Percentiles rank a stretch among this genome's conserved stretches.
phyloP scores from a whole-genome alignment of 148 eudicot species.

The Diospyros lotus region DNA sequence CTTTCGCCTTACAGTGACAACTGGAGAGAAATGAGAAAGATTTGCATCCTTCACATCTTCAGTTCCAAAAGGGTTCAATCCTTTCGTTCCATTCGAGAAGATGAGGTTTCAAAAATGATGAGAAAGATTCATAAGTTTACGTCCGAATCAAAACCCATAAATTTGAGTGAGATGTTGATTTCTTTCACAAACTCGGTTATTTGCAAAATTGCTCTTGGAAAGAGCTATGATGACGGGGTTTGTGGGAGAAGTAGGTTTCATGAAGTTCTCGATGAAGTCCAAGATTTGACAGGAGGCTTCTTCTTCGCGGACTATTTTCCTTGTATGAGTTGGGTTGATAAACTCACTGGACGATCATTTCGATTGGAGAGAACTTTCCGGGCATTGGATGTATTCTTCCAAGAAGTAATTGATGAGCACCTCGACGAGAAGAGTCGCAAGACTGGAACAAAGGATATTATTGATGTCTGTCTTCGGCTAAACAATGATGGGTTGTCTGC shows the following conservation, averaged over 20 bases:
- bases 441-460: background rate
- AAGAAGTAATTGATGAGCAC: background rate
- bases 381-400: background rate
- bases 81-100: conserved; percentile 17
- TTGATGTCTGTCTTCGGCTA: background rate
- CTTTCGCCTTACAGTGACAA: conserved; percentile 17
- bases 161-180: conserved; percentile 3
- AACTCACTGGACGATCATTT: background rate
- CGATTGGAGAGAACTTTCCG: background rate
- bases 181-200: background rate
- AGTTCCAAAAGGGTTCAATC: conserved; percentile 21
- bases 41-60: conserved; percentile 19
- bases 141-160: background rate
- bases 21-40: conserved; percentile 21
- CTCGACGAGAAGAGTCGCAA: background rate
- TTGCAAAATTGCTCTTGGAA: conserved; percentile 10
- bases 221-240: background rate
- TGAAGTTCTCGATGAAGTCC: background rate
- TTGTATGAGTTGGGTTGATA: background rate
- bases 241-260: conserved; percentile 5
- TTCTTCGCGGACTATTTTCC: conserved; percentile 9
- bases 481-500: background rate
- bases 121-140: background rate
- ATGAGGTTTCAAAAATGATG: conserved; percentile 21
- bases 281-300: background rate